Conservation (phyloP, 2,329 filamentous ascomycete species). For the Diaporthe destruens region DNA sequence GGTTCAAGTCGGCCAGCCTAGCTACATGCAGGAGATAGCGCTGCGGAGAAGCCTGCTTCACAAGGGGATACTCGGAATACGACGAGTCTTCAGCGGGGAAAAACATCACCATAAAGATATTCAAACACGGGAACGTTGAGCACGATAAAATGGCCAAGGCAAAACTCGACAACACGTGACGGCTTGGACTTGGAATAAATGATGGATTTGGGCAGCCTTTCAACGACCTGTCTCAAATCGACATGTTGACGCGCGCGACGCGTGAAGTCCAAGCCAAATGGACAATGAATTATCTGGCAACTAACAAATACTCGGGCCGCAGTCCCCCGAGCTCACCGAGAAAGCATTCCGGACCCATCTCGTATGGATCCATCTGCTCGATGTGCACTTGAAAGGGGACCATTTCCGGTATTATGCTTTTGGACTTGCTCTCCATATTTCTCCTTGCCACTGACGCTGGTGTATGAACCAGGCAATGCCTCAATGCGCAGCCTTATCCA, state of each 20-base stretch:
- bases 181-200: background rate
- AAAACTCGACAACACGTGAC: fast-evolving
- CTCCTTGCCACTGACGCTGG: background rate
- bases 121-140: too few relatives aligned
- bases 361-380: background rate
- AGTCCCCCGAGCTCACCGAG: background rate
- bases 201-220: background rate
- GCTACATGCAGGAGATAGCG: constrained; percentile 10
- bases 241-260: too few relatives aligned
- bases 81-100: constrained; percentile 7
- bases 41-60: constrained; percentile 29
- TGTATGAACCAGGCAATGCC: background rate
- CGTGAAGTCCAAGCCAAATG: background rate
- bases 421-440: fast-evolving
- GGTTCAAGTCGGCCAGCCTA: constrained; percentile 17
- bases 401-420: background rate
- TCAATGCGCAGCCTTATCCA: too few relatives aligned
- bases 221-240: background rate
- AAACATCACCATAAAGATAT: background rate
- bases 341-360: background rate
- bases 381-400: background rate
- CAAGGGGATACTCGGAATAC: background rate
- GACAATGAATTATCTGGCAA: background rate
- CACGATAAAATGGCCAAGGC: background rate
- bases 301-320: background rate